These are phyloP conservation scores for Phyllosticta ampelicida DNA, from an alignment of 2,329 filamentous ascomycete species.

Conservation along the genomic window DNA sequence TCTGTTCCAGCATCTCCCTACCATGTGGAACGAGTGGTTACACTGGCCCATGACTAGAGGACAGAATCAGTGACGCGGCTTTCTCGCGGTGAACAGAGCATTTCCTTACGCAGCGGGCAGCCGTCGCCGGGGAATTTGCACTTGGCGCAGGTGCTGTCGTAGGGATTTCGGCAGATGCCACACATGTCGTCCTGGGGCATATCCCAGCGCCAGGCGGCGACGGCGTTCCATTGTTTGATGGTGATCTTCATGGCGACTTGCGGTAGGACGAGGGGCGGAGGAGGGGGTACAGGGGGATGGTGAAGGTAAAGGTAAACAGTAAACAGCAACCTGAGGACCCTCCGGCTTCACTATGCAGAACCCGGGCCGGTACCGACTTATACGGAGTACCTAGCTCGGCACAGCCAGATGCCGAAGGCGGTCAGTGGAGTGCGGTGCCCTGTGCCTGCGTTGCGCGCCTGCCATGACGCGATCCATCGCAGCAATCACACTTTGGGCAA, in stretches of 20 bases:
- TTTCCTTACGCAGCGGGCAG: slow-evolving; percentile 68
- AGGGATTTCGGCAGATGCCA: slow-evolving; percentile 95
- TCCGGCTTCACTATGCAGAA: not conserved
- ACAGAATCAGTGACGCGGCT: not conserved
- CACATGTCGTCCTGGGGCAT: slow-evolving; percentile 96
- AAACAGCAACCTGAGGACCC: not conserved
- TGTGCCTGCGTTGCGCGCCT: not conserved
- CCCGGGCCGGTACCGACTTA: no score
- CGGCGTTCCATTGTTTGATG: slow-evolving; percentile 84
- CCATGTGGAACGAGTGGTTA: slow-evolving; percentile 97
- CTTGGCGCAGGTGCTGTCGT: slow-evolving; percentile 93
- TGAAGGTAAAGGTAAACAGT: slow-evolving; percentile 10
- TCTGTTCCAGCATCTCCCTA: slow-evolving; percentile 27
- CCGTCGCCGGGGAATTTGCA: slow-evolving; percentile 98
- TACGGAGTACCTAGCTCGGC: no score
- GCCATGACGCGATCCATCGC: slow-evolving; percentile 7
- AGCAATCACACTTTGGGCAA: not conserved
- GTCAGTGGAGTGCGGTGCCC: not conserved
- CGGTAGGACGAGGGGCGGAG: slow-evolving; percentile 6
- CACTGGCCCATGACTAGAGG: slow-evolving; percentile 81
- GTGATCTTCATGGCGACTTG: slow-evolving; percentile 74
- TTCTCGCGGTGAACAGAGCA: not conserved
- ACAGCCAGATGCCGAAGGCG: slow-evolving; percentile 8
- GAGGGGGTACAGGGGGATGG: slow-evolving; percentile 17
- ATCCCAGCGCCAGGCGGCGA: slow-evolving; percentile 96